These are phyloP conservation scores for fission yeast (Schizosaccharomyces pombe) DNA, from an alignment of 805 yeast species.

Conservation along the genomic window DNA sequence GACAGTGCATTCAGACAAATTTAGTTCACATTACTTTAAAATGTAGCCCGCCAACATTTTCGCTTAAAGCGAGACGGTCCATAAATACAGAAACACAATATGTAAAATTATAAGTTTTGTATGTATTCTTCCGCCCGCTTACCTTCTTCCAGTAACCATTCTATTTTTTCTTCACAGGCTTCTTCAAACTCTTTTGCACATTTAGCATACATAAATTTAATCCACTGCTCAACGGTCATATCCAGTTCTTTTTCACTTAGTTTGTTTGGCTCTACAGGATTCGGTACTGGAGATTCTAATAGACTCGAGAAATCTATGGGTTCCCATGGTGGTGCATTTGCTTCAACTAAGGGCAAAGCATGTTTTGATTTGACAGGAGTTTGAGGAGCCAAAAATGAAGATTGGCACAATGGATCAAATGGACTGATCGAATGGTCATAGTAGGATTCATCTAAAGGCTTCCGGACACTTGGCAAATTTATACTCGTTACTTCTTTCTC, in stretches of 20 bases:
- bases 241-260: not conserved
- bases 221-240: constrained; percentile 3
- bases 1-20: too few relatives aligned
- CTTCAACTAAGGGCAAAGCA: not conserved
- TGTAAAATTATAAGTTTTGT: not conserved
- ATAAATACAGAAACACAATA: too few relatives aligned
- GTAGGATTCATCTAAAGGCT: not conserved
- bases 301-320: not conserved
- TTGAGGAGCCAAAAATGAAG: not conserved
- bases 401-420: not conserved
- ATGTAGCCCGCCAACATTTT: too few relatives aligned
- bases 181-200: not conserved
- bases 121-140: constrained; percentile 1
- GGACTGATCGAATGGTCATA: not conserved
- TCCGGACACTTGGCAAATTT: not conserved
- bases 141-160: not conserved
- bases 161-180: not conserved
- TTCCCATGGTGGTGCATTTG: not conserved
- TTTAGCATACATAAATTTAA: not conserved
- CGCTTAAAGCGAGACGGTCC: too few relatives aligned
- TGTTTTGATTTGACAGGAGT: not conserved
- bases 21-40: too few relatives aligned
- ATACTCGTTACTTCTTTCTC: too few relatives aligned
- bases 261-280: not conserved
- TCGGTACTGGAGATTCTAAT: not conserved